A percentile compares a stretch with the other conserved stretches of the same genome.
phyloP scores from a whole-genome alignment of 768 basidiomycete genomes.

The Mycena floridula region DNA sequence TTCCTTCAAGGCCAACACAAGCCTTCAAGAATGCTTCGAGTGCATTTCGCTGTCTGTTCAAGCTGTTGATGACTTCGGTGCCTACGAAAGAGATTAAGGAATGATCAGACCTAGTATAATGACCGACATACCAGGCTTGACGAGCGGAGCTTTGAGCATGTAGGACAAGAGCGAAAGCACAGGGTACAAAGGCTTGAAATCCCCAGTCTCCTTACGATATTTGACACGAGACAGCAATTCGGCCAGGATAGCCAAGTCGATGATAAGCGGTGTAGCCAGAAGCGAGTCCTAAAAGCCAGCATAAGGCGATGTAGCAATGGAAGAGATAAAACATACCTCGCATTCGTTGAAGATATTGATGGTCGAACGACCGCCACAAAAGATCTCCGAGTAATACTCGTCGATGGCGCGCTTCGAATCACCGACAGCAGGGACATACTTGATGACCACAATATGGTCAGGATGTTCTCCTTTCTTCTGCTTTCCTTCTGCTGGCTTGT shows the following conservation, averaged over 20 bases:
- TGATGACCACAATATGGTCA: conserved; percentile 95
- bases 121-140: conserved; percentile 66
- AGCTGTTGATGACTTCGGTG: conserved; percentile 90
- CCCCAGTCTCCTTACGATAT: conserved; percentile 64
- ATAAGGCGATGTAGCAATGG: conserved; percentile 2
- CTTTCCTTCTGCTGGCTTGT: conserved; percentile 67
- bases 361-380: conserved; percentile 90
- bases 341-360: conserved; percentile 99
- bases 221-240: conserved; percentile 91
- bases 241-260: conserved; percentile 89
- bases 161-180: conserved; percentile 91
- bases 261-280: conserved; percentile 91
- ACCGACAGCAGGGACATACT: conserved; percentile 93
- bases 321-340: conserved; percentile 47
- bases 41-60: conserved; percentile 91
- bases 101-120: conserved; percentile 1
- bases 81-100: conserved; percentile 29
- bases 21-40: conserved; percentile 93
- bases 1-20: conserved; percentile 81
- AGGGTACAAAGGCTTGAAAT: conserved; percentile 82
- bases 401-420: conserved; percentile 99
- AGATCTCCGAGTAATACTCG: conserved; percentile 97
- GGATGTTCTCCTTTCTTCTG: conserved; percentile 90
- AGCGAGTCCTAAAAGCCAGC: conserved; percentile 68
- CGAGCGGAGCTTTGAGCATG: conserved; percentile 98